Evolutionary conservation across 148 eudicot species (phyloP).

Genomic region (Arbutus unedo): DNA sequence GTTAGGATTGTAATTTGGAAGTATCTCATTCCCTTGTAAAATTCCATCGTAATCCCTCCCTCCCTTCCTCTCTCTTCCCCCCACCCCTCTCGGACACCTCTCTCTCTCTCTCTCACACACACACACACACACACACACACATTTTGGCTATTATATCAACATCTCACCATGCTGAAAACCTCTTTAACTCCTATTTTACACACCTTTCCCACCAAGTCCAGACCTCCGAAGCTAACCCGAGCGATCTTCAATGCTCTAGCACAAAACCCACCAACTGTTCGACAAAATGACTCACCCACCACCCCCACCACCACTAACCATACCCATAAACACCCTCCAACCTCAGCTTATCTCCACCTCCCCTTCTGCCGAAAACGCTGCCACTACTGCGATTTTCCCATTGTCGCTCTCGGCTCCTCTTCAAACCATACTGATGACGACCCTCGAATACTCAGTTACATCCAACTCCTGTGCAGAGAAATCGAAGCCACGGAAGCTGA

Average conservation of each 20-base stretch:
- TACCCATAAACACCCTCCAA: constrained; percentile 51
- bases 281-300: constrained; percentile 61
- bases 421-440: constrained; percentile 41
- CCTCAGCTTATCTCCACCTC: constrained; percentile 89
- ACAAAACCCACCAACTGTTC: constrained; percentile 62
- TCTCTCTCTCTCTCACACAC: neutral
- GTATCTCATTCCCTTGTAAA: too few species aligned
- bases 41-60: neutral
- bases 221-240: constrained; percentile 13
- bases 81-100: too few species aligned
- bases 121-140: too few species aligned
- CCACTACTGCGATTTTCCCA: constrained; percentile 93
- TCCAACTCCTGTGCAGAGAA: constrained; percentile 58
- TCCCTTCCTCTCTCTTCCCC: neutral
- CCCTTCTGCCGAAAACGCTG: constrained; percentile 98
- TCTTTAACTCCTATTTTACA: constrained; percentile 39
- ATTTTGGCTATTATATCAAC: neutral
- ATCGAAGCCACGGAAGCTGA: constrained; percentile 46
- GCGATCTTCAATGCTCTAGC: constrained; percentile 23
- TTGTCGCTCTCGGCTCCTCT: constrained; percentile 77
- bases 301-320: constrained; percentile 22
- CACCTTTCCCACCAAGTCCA: constrained; percentile 34
- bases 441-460: constrained; percentile 65
- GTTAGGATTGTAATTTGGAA: too few species aligned
- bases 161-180: constrained; percentile 39